These are phyloP conservation scores for Picocystis sp. DNA, from an alignment of 163 green algal genomes.

Conservation along the genomic window DNA sequence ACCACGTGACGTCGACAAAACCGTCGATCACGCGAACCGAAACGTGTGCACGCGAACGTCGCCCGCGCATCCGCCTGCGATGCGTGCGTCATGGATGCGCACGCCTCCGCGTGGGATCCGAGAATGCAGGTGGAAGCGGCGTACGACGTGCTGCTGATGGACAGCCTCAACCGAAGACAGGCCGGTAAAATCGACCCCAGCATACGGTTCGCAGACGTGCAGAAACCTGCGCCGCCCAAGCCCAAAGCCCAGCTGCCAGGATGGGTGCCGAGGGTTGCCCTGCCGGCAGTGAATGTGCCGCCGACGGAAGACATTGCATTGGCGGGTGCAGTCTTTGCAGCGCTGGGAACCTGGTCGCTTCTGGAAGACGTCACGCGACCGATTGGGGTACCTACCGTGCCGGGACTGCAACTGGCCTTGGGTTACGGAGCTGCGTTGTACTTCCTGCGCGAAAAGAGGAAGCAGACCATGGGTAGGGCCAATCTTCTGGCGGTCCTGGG, in stretches of 20 bases:
- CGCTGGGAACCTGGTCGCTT: constrained; percentile 4
- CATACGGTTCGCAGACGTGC: constrained; percentile 34
- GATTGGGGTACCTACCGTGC: constrained; percentile 27
- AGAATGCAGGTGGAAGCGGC: constrained; percentile 52
- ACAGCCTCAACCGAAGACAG: constrained; percentile 50
- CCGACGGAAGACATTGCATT: neutral
- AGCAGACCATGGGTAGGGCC: constrained; percentile 34
- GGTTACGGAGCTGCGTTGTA: constrained; percentile 50
- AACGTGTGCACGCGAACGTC: too few relatives aligned
- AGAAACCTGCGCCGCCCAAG: constrained; percentile 3
- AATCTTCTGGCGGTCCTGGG: constrained; percentile 29
- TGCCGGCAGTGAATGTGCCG: neutral
- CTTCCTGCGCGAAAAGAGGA: constrained; percentile 55
- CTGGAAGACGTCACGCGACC: constrained; percentile 35
- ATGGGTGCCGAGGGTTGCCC: neutral
- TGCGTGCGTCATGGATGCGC: too few relatives aligned
- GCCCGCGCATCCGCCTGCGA: too few relatives aligned
- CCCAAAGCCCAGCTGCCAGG: neutral
- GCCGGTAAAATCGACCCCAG: constrained; percentile 34
- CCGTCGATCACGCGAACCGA: too few relatives aligned
- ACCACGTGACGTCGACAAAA: too few relatives aligned
- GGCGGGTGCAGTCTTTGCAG: constrained; percentile 29
- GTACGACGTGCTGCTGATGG: constrained; percentile 76
- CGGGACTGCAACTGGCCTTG: constrained; percentile 52
- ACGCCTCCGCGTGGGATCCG: too few relatives aligned